Evolutionary conservation across 176 grass and related monocot genomes (phyloP).

Genomic region (Eremochloa ophiuroides): DNA sequence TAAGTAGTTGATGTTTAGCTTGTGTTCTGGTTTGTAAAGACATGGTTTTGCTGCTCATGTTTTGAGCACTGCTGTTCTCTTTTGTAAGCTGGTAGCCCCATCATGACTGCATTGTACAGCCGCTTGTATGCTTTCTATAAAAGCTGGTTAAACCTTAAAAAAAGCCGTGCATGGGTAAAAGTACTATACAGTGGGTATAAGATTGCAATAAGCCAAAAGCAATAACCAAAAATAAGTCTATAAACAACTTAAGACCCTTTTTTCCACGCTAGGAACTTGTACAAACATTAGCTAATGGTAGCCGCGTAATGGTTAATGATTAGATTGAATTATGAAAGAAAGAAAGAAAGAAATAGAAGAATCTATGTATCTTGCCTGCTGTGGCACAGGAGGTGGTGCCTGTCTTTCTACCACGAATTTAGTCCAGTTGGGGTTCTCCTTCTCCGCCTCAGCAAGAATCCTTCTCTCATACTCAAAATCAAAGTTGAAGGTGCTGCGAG

Average conservation of each 20-base stretch:
- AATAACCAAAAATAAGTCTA: background rate
- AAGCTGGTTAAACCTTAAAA: background rate
- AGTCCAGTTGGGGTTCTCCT: conserved; percentile 83
- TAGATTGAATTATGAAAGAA: background rate
- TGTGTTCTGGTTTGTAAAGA: background rate
- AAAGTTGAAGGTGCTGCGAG: conserved; percentile 74
- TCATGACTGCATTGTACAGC: background rate
- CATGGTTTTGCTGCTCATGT: background rate
- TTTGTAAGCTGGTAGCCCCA: background rate
- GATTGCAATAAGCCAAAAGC: background rate
- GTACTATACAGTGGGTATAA: background rate
- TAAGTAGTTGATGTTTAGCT: background rate
- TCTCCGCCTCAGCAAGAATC: conserved; percentile 92
- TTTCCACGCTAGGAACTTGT: background rate
- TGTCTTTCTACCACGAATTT: conserved; percentile 61
- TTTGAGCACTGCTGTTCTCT: background rate
- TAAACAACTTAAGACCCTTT: background rate
- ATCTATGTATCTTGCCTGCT: conserved; percentile 23
- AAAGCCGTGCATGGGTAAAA: background rate
- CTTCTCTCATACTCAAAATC: conserved; percentile 94
- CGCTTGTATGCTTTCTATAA: background rate
- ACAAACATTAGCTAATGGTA: background rate
- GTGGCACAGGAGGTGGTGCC: conserved; percentile 20
- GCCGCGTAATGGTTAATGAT: background rate
- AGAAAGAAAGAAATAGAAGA: conserved; percentile 20